Base-by-base conservation (phyloP, 305 asterid genomes). In the Lippia alba region DNA sequence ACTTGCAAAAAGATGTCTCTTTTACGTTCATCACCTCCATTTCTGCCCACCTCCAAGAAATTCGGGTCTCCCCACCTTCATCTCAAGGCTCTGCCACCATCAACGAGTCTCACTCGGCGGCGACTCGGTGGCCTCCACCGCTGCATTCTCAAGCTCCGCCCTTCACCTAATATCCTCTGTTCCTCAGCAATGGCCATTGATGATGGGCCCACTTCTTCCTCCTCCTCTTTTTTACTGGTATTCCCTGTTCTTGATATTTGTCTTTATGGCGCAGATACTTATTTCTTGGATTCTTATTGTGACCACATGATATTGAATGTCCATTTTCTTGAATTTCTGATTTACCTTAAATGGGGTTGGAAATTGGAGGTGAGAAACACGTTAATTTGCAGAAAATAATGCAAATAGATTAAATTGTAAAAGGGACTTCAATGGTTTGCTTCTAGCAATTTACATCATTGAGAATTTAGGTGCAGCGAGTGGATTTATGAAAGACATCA, bases 151-250 rank as follows among this genome's bases (percentile, higher is more conserved):
- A 60, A 76, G 51, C 78, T 64, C 70, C 19, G 73, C 39, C 48
- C 56, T 74, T 70, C 69, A 33, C 56, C 68, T 67, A 63, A 56
- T 11, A 66, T 75, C 56, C 70, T 71, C 53, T 85, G 86, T 83
- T 74, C 82, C 77, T 83, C 89, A 15, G 78, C 81, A 70, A 83
- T 83, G 91, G 81, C 87, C 20, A 46, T 80, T 78, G 74, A 78
- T 50, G 88, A 81, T 69, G 83, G 75, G 34, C 74, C 79, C 71
- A 70, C 73, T 56, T 74, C 87, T 66, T 70, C 83, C 50, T 24
- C 86, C 36, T 57, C 82, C n/a, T 50, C 30, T 69, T 56, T 71
- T 83, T 49, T 89, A 79, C n/a, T n/a, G 93, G 96, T 86, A 20
- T 18, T 72, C 54, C 33, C n/a, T 20, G 0, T 32, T 5, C 32